Conservation (phyloP, 257 asterid genomes). For the Plectranthus barbatus region DNA sequence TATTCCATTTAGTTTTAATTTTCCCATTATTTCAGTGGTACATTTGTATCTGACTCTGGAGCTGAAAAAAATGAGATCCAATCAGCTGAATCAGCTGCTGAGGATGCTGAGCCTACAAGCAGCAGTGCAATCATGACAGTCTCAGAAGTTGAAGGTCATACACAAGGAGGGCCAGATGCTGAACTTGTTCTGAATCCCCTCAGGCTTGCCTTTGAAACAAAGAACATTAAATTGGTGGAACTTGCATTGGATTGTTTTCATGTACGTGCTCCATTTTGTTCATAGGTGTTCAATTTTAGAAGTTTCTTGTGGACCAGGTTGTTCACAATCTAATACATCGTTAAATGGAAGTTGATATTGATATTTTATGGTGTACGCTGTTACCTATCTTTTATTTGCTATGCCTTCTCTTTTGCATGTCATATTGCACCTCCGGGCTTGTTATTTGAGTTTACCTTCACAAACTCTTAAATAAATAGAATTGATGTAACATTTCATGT, state of each 20-base stretch:
- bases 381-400: background rate
- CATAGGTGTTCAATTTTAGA: conserved; percentile 6
- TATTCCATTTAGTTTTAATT: conserved; percentile 13
- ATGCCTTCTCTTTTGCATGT: background rate
- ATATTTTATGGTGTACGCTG: conserved; percentile 4
- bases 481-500: background rate
- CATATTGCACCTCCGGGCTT: background rate
- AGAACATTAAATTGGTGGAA: conserved; percentile 70
- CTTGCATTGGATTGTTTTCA: conserved; percentile 99
- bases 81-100: conserved; percentile 30
- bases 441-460: background rate
- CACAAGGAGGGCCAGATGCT: conserved; percentile 60
- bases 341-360: conserved; percentile 1
- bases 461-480: background rate
- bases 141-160: conserved; percentile 77
- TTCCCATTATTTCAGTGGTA: conserved; percentile 36
- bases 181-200: conserved; percentile 86
- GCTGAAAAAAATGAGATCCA: conserved; percentile 27
- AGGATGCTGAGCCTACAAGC: conserved; percentile 35
- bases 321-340: conserved; percentile 1
- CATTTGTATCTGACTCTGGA: conserved; percentile 43
- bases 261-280: conserved; percentile 51
- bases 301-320: conserved; percentile 1
- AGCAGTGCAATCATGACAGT: conserved; percentile 38
- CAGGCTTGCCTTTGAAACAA: conserved; percentile 88